Conservation (phyloP, 208 protist genomes). For the Acanthamoeba castellanii region DNA sequence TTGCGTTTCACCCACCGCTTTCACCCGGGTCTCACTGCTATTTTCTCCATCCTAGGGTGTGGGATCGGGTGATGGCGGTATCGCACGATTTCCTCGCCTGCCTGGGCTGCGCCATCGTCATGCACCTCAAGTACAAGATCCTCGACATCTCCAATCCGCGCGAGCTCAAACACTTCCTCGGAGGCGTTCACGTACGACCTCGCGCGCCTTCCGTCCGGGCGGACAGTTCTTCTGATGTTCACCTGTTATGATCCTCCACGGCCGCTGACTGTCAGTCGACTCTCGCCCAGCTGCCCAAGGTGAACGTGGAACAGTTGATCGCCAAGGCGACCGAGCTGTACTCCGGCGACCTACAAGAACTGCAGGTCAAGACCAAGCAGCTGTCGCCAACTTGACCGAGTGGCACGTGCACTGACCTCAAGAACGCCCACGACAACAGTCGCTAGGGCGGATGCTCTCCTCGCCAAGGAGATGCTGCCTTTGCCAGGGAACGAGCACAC, state of each 20-base stretch:
- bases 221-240: neutral
- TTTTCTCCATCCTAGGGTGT: neutral
- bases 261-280: neutral
- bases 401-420: neutral
- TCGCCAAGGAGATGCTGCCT: neutral
- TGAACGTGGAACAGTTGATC: slow-evolving; percentile 9
- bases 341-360: neutral
- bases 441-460: neutral
- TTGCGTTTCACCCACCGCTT: neutral
- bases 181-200: neutral
- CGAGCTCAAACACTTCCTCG: slow-evolving; percentile 1
- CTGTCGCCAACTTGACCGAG: neutral
- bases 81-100: slow-evolving; percentile 57
- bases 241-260: neutral
- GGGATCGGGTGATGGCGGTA: slow-evolving; percentile 46
- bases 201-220: too few species aligned
- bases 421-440: neutral
- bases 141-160: neutral
- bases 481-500: too few species aligned
- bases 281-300: neutral
- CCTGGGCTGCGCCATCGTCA: slow-evolving; percentile 40
- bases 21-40: too few species aligned
- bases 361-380: neutral
- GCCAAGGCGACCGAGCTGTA: slow-evolving; percentile 28
- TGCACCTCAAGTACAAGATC: slow-evolving; percentile 48